Evolutionary conservation across 768 basidiomycete species (phyloP).

Genomic region (Boletus coccyginus): DNA sequence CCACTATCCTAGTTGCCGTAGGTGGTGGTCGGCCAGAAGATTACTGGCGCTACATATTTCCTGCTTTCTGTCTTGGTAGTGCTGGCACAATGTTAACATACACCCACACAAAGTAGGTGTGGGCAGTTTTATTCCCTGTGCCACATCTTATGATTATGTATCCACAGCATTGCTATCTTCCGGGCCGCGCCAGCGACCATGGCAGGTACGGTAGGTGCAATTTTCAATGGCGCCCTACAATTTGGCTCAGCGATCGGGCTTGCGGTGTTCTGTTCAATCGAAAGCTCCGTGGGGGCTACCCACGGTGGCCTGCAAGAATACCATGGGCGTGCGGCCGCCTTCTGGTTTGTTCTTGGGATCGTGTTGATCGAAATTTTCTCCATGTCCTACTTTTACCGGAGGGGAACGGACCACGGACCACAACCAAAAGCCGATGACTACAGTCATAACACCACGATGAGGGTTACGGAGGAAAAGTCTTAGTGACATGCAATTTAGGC

Average conservation of each 20-base stretch:
- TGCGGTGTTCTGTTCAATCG: slow-evolving; percentile 47
- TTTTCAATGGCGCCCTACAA: slow-evolving; percentile 54
- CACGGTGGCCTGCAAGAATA: slow-evolving; percentile 33
- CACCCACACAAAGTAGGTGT: slow-evolving; percentile 46
- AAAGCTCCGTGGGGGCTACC: slow-evolving; percentile 40
- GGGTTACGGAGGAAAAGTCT: neutral
- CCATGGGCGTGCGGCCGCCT: slow-evolving; percentile 42
- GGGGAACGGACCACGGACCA: slow-evolving; percentile 7
- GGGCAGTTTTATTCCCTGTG: neutral
- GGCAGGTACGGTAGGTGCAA: slow-evolving; percentile 53
- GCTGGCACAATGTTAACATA: slow-evolving; percentile 45
- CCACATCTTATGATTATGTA: neutral
- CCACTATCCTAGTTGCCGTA: slow-evolving; percentile 42
- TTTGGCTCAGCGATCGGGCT: slow-evolving; percentile 51
- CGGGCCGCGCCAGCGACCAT: slow-evolving; percentile 45
- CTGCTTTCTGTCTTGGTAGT: slow-evolving; percentile 48
- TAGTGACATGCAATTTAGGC: neutral
- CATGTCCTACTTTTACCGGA: slow-evolving; percentile 36
- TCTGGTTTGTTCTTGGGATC: slow-evolving; percentile 44
- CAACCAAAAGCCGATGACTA: neutral
- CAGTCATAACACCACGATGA: neutral
- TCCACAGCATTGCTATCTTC: slow-evolving; percentile 48
- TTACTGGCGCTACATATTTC: slow-evolving; percentile 50
- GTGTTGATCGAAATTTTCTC: slow-evolving; percentile 31
- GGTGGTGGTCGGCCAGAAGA: slow-evolving; percentile 37